phyloP scores from a whole-genome alignment of 805 yeast species.

The Candida xyloterini region DNA sequence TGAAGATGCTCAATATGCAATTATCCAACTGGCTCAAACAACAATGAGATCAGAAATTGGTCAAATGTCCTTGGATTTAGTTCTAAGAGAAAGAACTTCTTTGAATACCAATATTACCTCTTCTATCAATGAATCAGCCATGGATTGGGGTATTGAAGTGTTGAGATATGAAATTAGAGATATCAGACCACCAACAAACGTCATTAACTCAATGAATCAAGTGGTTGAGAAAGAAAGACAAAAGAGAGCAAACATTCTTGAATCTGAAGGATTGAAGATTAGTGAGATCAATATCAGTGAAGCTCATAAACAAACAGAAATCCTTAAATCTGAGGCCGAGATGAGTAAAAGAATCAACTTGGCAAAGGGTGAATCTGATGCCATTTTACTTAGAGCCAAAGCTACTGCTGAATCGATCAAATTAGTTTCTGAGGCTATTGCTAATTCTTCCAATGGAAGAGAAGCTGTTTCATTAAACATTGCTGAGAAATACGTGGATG shows the following conservation, averaged over 20 bases:
- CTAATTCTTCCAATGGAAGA: constrained; percentile 63
- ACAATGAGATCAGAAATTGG: constrained; percentile 91
- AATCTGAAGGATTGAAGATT: constrained; percentile 80
- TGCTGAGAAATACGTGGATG: constrained; percentile 80
- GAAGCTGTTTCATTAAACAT: constrained; percentile 77
- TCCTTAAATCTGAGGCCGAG: constrained; percentile 72
- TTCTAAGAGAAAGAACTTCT: constrained; percentile 69
- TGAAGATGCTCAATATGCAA: constrained; percentile 83
- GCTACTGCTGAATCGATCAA: constrained; percentile 74
- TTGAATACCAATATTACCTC: constrained; percentile 69
- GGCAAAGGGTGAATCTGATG: constrained; percentile 75
- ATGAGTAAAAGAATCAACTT: constrained; percentile 59
- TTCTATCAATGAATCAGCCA: constrained; percentile 82
- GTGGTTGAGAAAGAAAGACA: constrained; percentile 86
- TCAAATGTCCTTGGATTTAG: constrained; percentile 74
- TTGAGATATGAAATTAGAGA: constrained; percentile 84
- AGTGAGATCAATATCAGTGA: constrained; percentile 80
- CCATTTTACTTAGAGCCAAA: constrained; percentile 58
- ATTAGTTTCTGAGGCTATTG: constrained; percentile 63
- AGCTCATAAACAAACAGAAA: constrained; percentile 69
- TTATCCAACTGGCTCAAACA: constrained; percentile 82
- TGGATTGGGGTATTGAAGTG: constrained; percentile 82
- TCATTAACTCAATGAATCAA: constrained; percentile 86
- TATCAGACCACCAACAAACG: constrained; percentile 83
- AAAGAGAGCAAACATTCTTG: constrained; percentile 83